Percentiles rank a stretch among this genome's conserved stretches.
Evolutionary conservation across 352 stramenopile genomes (phyloP).

Genomic region (Globisporangium polare): DNA sequence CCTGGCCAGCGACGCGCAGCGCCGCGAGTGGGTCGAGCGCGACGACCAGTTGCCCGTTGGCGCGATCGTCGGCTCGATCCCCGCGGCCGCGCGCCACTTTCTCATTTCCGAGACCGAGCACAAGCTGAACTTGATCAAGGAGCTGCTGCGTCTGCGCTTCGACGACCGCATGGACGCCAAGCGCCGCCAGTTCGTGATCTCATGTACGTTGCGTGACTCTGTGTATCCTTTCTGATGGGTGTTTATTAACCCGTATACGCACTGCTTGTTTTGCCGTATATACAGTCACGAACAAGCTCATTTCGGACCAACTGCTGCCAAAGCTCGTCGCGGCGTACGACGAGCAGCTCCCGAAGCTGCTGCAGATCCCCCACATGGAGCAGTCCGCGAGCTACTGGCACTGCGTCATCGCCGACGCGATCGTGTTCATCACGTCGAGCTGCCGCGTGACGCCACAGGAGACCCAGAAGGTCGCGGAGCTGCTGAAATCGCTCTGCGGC

Average conservation of each 20-base stretch:
- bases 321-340: constrained; percentile 53
- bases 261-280: background rate
- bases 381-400: constrained; percentile 78
- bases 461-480: constrained; percentile 42
- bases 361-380: constrained; percentile 51
- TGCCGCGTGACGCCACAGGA: constrained; percentile 46
- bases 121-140: constrained; percentile 71
- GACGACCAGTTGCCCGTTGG: constrained; percentile 51
- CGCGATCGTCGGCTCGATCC: constrained; percentile 52
- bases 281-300: constrained; percentile 59
- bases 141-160: constrained; percentile 65
- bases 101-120: constrained; percentile 72
- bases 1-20: constrained; percentile 62
- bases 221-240: background rate
- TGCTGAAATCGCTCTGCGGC: constrained; percentile 53
- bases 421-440: constrained; percentile 62
- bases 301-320: constrained; percentile 40
- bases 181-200: constrained; percentile 55
- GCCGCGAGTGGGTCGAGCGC: constrained; percentile 67
- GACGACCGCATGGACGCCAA: constrained; percentile 51
- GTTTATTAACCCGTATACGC: background rate
- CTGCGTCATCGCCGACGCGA: constrained; percentile 60
- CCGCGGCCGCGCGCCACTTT: constrained; percentile 68
- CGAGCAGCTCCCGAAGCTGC: constrained; percentile 45
- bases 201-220: constrained; percentile 22